Conservation (phyloP, 164 flowering plant species). For the grape (Vitis vinifera) region DNA sequence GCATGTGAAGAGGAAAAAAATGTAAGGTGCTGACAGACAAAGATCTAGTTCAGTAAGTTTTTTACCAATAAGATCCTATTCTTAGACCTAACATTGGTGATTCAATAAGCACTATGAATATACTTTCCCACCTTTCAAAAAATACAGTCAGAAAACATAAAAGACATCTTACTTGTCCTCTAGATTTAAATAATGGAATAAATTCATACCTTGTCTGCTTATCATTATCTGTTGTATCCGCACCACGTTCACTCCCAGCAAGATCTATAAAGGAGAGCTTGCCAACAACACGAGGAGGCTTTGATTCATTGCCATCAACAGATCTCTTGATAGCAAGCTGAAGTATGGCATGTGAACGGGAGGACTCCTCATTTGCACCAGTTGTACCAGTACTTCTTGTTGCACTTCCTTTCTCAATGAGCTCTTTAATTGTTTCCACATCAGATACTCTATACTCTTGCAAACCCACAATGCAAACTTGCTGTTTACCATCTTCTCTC, state of each 20-base stretch:
- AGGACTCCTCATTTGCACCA: slow-evolving; percentile 99
- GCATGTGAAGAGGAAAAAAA: not conserved
- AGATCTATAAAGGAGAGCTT: slow-evolving; percentile 98
- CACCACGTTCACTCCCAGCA: slow-evolving; percentile 99
- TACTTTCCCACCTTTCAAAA: too few species aligned
- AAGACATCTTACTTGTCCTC: not conserved
- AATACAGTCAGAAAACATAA: not conserved
- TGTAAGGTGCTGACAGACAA: not conserved
- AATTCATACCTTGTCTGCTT: slow-evolving; percentile 76
- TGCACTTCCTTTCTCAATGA: slow-evolving; percentile 88
- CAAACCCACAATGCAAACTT: slow-evolving; percentile 96
- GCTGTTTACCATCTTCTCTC: slow-evolving; percentile 96
- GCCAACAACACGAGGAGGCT: slow-evolving; percentile 82
- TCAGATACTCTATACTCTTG: slow-evolving; percentile 83
- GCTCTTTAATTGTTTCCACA: slow-evolving; percentile 76
- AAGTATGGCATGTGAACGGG: slow-evolving; percentile 98
- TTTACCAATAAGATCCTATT: not conserved
- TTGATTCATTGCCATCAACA: slow-evolving; percentile 78
- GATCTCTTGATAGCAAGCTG: slow-evolving; percentile 86
- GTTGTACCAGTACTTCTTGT: slow-evolving; percentile 96
- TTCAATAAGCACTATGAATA: not conserved
- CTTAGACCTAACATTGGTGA: not conserved
- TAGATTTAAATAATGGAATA: not conserved
- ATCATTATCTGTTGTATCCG: slow-evolving; percentile 98
- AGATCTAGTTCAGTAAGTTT: not conserved